Conservation (phyloP, 2,329 filamentous ascomycete species). For the Diaporthe vexans region DNA sequence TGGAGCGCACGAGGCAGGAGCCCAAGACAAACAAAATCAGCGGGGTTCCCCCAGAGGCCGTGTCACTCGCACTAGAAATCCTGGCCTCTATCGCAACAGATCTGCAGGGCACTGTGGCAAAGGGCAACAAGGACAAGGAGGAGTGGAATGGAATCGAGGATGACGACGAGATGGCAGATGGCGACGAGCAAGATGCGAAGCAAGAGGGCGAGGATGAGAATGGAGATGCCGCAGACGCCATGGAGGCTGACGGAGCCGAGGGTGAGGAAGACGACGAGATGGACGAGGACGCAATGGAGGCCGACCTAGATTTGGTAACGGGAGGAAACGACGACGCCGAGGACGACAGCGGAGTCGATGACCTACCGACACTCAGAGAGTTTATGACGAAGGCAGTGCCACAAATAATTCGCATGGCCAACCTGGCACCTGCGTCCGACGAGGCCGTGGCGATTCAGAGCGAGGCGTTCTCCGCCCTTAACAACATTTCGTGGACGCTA, state of each 20-base stretch:
- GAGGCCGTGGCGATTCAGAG: slow-evolving; percentile 62
- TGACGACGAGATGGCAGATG: slow-evolving; percentile 56
- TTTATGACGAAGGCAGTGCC: slow-evolving; percentile 62
- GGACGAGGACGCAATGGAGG: slow-evolving; percentile 68
- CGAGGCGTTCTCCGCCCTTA: slow-evolving; percentile 72
- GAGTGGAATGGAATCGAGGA: slow-evolving; percentile 58
- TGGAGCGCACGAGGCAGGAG: slow-evolving; percentile 53
- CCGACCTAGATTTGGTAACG: slow-evolving; percentile 76
- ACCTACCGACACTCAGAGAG: slow-evolving; percentile 67
- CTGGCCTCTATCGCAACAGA: slow-evolving; percentile 75
- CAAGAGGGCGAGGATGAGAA: slow-evolving; percentile 35
- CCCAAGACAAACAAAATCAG: slow-evolving; percentile 47
- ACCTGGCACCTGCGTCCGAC: slow-evolving; percentile 56
- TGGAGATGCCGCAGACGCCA: slow-evolving; percentile 46
- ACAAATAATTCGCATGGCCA: slow-evolving; percentile 63
- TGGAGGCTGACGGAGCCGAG: slow-evolving; percentile 50
- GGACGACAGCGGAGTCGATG: slow-evolving; percentile 60
- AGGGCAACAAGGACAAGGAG: slow-evolving; percentile 56
- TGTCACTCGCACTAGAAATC: slow-evolving; percentile 71
- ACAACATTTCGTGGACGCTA: slow-evolving; percentile 77
- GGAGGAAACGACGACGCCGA: slow-evolving; percentile 61
- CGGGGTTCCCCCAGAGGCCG: slow-evolving; percentile 59
- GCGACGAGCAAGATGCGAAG: slow-evolving; percentile 45
- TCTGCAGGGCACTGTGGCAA: slow-evolving; percentile 65
- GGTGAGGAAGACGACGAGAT: slow-evolving; percentile 53